Percentiles rank a stretch among this genome's conserved stretches.
Evolutionary conservation across 495 filamentous ascomycete genomes (phyloP).

Genomic region (Parathielavia hyrcaniae): DNA sequence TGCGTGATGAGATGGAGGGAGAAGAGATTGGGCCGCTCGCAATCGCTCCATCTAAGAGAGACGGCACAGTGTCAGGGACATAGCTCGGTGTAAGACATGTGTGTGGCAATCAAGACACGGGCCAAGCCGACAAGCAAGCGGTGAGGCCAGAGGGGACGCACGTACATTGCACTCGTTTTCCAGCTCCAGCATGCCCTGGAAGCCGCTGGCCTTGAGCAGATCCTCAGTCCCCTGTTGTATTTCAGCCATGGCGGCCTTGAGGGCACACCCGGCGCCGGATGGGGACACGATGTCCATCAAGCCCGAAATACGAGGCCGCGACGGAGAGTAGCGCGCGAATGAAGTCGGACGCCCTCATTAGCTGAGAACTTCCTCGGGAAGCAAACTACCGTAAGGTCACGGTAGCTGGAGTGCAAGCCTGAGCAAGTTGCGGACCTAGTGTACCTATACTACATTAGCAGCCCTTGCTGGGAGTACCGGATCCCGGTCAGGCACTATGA

Average conservation of each 20-base stretch:
- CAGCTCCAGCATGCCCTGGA: conserved; percentile 47
- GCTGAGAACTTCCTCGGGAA: not conserved
- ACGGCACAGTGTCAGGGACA: conserved; percentile 27
- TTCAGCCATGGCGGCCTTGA: conserved; percentile 28
- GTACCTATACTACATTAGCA: not conserved
- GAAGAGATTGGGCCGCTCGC: conserved; percentile 18
- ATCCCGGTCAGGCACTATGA: conserved; percentile 1
- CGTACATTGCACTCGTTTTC: conserved; percentile 50
- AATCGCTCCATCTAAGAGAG: conserved; percentile 24
- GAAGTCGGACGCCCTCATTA: not conserved
- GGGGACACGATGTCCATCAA: conserved; percentile 26
- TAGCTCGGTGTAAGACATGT: conserved; percentile 22
- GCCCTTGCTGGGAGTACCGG: conserved; percentile 7
- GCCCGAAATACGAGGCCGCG: conserved; percentile 9
- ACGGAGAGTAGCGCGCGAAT: conserved; percentile 15
- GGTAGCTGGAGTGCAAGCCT: not conserved
- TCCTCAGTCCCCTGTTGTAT: conserved; percentile 24
- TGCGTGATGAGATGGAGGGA: conserved; percentile 17
- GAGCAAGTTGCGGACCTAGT: conserved; percentile 1
- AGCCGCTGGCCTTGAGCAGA: conserved; percentile 37
- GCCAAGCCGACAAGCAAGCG: conserved; percentile 13
- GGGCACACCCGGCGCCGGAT: conserved; percentile 20
- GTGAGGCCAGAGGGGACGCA: conserved; percentile 8
- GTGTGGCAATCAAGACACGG: conserved; percentile 19
- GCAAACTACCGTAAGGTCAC: too few relatives aligned